Evolutionary conservation across 83 land plant genomes (phyloP).

Genomic region (Diphasiastrum complanatum): DNA sequence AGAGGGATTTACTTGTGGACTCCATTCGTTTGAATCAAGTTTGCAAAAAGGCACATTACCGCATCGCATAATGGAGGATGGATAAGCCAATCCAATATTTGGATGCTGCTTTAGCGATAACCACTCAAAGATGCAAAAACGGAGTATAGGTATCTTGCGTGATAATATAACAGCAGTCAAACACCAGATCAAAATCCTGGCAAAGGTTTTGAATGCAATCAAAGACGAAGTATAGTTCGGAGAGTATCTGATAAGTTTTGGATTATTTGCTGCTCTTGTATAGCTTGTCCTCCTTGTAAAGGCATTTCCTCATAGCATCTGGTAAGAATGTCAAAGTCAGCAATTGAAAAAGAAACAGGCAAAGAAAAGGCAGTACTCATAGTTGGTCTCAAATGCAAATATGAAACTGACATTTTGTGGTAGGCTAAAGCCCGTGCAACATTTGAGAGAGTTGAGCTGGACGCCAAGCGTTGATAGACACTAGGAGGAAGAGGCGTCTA

Average conservation of each 20-base stretch:
- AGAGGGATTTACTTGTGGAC: too few species aligned
- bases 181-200: too few species aligned
- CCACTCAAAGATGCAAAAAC: too few species aligned
- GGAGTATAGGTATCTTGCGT: too few species aligned
- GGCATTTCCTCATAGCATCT: slow-evolving; percentile 99
- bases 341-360: not conserved
- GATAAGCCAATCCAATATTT: too few species aligned
- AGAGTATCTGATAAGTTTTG: slow-evolving; percentile 92
- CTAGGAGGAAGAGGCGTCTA: slow-evolving; percentile 88
- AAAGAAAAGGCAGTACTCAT: not conserved
- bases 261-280: slow-evolving; percentile 78
- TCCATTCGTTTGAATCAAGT: too few species aligned
- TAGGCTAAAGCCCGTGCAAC: slow-evolving; percentile 91
- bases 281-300: slow-evolving; percentile 91
- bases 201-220: slow-evolving; percentile 12
- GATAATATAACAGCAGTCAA: too few species aligned
- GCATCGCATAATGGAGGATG: too few species aligned
- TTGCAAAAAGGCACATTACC: too few species aligned
- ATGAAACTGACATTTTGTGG: slow-evolving; percentile 61
- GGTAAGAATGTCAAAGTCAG: not conserved
- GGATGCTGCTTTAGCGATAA: too few species aligned
- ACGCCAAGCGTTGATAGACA: slow-evolving; percentile 66
- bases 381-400: not conserved
- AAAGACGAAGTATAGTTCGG: slow-evolving; percentile 79
- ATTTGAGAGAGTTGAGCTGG: slow-evolving; percentile 86